Base-by-base conservation (phyloP, 768 basidiomycete genomes). In the Boletus barrowsii region DNA sequence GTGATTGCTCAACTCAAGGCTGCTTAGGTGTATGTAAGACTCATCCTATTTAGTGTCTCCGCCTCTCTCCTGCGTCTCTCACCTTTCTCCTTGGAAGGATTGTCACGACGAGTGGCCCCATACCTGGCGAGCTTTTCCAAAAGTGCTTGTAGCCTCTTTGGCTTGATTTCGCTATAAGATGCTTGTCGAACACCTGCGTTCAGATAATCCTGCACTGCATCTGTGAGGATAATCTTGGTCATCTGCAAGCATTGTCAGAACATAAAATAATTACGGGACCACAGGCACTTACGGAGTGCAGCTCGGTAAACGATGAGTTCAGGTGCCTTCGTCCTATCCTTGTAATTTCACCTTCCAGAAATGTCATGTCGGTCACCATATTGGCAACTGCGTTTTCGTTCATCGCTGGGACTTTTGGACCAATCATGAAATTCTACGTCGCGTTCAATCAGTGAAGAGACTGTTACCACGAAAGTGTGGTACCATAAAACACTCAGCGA, bases 311-410 rank as follows among this genome's bases (percentile, higher is more conserved):
- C 15, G 85, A 86, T 11, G 81, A 72, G 49, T 77, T 79, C 22
- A 95, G 76, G 66, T 90, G 84, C 2, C 79, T 73, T 62, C 88
- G 79, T 20, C 87, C 90, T 50, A 88, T 85, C 42, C 84, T 76
- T 61, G 83, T 84, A 59, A 95, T 81, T 62, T 93, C 90, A n/a
- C 84, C 83, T 58, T 96, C 92, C 49, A 98, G 77, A 69, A 95
- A 97, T 54, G 86, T 84, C 55, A 94, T 81, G 66, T 98, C 95
- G 44, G 88, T 82, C 49, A 89, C 75, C 46, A 98, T 80, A 60
- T 95, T 96, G 32, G 87, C 83, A 41, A 97, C 79, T 1, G 90
- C 93, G 62, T 90, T 87, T 63, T 98, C 93, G 63, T 96, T 98
- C 76, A 95, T 82, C 74, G 80, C 80, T 9, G 77, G 73, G 24